Percentiles rank a stretch among this genome's conserved stretches.
phyloP scores from a whole-genome alignment of 108 stramenopile genomes.

The Nitzschia sp. region DNA sequence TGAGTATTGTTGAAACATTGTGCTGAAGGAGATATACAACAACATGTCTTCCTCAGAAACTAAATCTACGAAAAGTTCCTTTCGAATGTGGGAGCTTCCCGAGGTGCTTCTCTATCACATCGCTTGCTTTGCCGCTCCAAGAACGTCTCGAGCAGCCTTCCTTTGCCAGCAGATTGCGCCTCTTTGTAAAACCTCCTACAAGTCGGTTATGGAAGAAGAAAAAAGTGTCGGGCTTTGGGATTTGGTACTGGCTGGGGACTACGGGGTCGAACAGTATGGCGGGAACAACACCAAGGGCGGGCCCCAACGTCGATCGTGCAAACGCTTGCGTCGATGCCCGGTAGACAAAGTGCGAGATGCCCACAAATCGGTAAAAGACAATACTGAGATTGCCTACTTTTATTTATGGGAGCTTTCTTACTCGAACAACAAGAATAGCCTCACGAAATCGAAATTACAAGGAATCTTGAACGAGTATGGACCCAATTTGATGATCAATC shows the following conservation, averaged over 20 bases:
- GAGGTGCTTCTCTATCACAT: conserved; percentile 51
- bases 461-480: conserved; percentile 63
- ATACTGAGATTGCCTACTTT: conserved; percentile 60
- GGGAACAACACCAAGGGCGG: not conserved
- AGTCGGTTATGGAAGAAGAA: conserved; percentile 31
- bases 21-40: no score
- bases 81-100: conserved; percentile 54
- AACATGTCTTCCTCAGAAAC: not conserved
- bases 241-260: conserved; percentile 46
- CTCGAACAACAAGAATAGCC: conserved; percentile 29
- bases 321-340: conserved; percentile 42
- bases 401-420: conserved; percentile 45
- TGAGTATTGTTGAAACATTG: no score
- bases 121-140: conserved; percentile 34
- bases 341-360: conserved; percentile 46
- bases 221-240: conserved; percentile 40
- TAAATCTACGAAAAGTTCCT: not conserved
- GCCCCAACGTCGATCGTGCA: conserved; percentile 32
- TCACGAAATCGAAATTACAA: conserved; percentile 49
- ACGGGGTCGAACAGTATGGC: conserved; percentile 19
- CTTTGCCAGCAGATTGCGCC: conserved; percentile 50
- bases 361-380: conserved; percentile 39
- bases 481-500: conserved; percentile 68
- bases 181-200: conserved; percentile 26
- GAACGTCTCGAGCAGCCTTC: conserved; percentile 38